A percentile compares a stretch with the other conserved stretches of the same genome.
Evolutionary conservation across 2,329 filamentous ascomycete genomes (phyloP).

Genomic region (Elsinoe perseae): DNA sequence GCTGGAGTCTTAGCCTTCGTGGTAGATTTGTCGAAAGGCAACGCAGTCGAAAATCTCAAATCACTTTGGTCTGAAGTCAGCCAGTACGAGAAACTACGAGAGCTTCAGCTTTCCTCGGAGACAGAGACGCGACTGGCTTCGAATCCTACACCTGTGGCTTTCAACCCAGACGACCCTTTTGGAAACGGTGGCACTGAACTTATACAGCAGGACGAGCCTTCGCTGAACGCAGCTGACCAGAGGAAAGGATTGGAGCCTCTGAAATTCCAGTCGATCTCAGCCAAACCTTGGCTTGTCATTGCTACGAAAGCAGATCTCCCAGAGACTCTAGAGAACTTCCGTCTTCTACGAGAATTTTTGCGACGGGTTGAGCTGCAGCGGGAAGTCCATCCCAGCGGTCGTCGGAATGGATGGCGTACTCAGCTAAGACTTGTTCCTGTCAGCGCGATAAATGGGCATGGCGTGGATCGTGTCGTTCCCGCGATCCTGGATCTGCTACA

Average conservation of each 20-base stretch:
- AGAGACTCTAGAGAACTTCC: constrained; percentile 71
- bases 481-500: constrained; percentile 60
- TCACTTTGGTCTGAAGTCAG: constrained; percentile 85
- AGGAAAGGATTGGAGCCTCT: constrained; percentile 38
- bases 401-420: constrained; percentile 53
- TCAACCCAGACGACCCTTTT: constrained; percentile 18
- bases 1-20: constrained; percentile 92
- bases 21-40: constrained; percentile 70
- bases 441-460: constrained; percentile 81
- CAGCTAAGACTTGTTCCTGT: constrained; percentile 65
- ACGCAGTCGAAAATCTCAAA: constrained; percentile 71
- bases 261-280: constrained; percentile 64
- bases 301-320: constrained; percentile 86
- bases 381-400: constrained; percentile 64
- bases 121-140: constrained; percentile 51
- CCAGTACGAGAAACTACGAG: constrained; percentile 75
- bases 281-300: constrained; percentile 94
- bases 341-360: constrained; percentile 61
- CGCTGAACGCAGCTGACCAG: not conserved
- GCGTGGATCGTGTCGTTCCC: constrained; percentile 66
- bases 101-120: constrained; percentile 60
- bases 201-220: not conserved
- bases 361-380: constrained; percentile 54
- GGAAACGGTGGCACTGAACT: not conserved
- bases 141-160: constrained; percentile 35